Base-by-base conservation (phyloP, 495 filamentous ascomycete genomes). In the Podospora pseudocomata region DNA sequence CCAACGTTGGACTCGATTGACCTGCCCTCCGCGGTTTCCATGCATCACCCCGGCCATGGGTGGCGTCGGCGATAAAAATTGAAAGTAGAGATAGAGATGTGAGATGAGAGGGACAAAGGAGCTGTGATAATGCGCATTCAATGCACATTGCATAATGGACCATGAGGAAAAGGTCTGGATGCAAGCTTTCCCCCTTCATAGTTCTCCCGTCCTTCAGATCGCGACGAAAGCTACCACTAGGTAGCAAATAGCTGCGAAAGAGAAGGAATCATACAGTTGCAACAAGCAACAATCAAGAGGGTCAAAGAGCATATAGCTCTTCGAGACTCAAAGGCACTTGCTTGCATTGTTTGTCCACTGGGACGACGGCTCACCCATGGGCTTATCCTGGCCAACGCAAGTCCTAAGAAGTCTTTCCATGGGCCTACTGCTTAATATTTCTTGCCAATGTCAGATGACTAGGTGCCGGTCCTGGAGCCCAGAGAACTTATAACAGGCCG, bases 21-120 rank as follows among this genome's bases (percentile, higher is more conserved):
- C 59, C 59, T 61, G 59, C 59, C 59, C 26, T 61, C 16, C 7
- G 30, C 3, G 26, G 59, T 61, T 59, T 61, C 26, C 7, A n/a
- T 61, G 59, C n/a, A 32, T 61, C 27, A 1, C 59, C 1, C 16
- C 59, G 16, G 13, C 59, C 59, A 32, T 32, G 4, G 30, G 30
- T 32, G 1, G 3, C 3, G 4, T 32, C 7, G 30, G 30, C 4
- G 39, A 49, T 49, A 49, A 3, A 49, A 20, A 0, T 20, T 20
- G 56, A 9, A 13, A 4, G 9, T 20, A 58, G 20, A 58, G 56
- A 20, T 20, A 20, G 6, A 20, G 6, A 58, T 20, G n/a, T 20
- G 6, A 32, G 59, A 61, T 28, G 26, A 61, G 59, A 30, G 5
- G 13, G 39, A 49, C 13, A 49, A 13, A 49, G 1, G 15, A 49